A percentile compares a stretch with the other conserved stretches of the same genome.
phyloP scores from a whole-genome alignment of 768 basidiomycete species.

The Rhodocollybia butyracea region DNA sequence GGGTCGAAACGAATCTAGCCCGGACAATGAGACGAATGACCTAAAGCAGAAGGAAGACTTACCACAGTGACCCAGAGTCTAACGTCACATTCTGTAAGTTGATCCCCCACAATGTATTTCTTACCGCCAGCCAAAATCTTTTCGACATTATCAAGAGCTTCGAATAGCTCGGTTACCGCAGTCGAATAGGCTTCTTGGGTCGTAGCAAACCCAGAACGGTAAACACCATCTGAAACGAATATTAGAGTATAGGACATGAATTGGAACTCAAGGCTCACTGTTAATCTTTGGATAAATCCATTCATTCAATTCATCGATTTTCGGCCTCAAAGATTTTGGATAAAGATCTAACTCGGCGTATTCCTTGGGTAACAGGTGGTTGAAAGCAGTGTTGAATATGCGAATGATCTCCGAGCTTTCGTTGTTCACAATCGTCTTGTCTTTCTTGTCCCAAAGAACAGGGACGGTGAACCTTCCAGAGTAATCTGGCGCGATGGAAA shows the following conservation, averaged over 20 bases:
- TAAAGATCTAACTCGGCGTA: slow-evolving; percentile 73
- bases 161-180: slow-evolving; percentile 72
- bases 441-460: slow-evolving; percentile 90
- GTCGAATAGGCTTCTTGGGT: slow-evolving; percentile 77
- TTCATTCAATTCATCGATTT: slow-evolving; percentile 83
- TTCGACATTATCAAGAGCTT: slow-evolving; percentile 79
- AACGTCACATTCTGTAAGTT: slow-evolving; percentile 80
- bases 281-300: slow-evolving; percentile 88
- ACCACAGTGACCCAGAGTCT: slow-evolving; percentile 94
- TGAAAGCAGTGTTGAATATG: slow-evolving; percentile 85
- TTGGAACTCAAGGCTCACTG: slow-evolving; percentile 45
- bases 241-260: not conserved
- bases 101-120: slow-evolving; percentile 80
- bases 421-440: slow-evolving; percentile 88
- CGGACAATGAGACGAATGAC: not conserved
- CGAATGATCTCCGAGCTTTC: slow-evolving; percentile 95
- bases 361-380: slow-evolving; percentile 64
- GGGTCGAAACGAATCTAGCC: slow-evolving; percentile 81
- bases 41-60: slow-evolving; percentile 23
- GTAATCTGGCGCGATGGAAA: slow-evolving; percentile 71
- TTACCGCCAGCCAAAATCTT: slow-evolving; percentile 64
- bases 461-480: slow-evolving; percentile 84
- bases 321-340: slow-evolving; percentile 61
- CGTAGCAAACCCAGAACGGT: slow-evolving; percentile 85
- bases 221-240: slow-evolving; percentile 65